Evolutionary conservation across 2,329 filamentous ascomycete species (phyloP).

Genomic region (Tolypocladium ovalisporum): DNA sequence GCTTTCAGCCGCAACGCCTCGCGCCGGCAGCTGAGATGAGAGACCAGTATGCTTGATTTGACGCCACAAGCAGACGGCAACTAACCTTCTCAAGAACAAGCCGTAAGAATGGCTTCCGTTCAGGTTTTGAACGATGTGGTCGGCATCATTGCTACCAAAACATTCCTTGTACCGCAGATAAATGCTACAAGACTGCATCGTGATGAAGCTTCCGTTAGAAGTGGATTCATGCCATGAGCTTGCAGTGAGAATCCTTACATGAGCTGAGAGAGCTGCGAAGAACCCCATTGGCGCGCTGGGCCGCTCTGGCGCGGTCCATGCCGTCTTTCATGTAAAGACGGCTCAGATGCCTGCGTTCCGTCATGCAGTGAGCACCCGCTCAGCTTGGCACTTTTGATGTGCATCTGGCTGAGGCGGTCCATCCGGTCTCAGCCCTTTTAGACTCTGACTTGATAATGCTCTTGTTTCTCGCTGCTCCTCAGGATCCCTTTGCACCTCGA

Average conservation of each 20-base stretch:
- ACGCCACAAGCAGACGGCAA: background rate
- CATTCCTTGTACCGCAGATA: too few relatives aligned
- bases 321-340: background rate
- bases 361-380: background rate
- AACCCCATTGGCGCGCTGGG: background rate
- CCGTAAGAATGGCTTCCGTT: background rate
- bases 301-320: background rate
- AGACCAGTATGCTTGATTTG: background rate
- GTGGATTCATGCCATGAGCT: too few relatives aligned
- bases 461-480: background rate
- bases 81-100: background rate
- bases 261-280: background rate
- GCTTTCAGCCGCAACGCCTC: background rate
- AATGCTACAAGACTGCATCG: too few relatives aligned
- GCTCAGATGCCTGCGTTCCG: background rate
- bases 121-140: background rate
- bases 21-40: background rate
- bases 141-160: too few relatives aligned
- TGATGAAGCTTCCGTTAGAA: too few relatives aligned
- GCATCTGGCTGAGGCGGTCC: background rate
- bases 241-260: background rate
- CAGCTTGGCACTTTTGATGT: background rate
- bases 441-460: too few relatives aligned
- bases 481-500: background rate
- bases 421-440: too few relatives aligned